Percentiles rank a stretch among this genome's conserved stretches.
Evolutionary conservation across 2,329 filamentous ascomycete genomes (phyloP).

Genomic region (Furcasterigmium sp.): DNA sequence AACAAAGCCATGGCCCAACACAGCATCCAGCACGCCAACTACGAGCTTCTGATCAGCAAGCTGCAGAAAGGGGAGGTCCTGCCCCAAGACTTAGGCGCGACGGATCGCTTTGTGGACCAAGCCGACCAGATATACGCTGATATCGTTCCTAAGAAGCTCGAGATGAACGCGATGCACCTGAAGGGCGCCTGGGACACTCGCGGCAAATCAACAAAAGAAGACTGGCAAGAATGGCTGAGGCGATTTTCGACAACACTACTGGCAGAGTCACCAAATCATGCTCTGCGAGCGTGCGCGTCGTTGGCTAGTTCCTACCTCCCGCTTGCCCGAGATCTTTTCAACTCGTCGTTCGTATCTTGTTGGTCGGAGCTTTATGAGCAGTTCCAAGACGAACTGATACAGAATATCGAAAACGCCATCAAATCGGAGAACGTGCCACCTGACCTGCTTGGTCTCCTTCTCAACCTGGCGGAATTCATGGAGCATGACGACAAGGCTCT

Average conservation of each 20-base stretch:
- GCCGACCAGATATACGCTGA: slow-evolving; percentile 76
- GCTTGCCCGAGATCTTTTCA: slow-evolving; percentile 90
- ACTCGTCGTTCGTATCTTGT: slow-evolving; percentile 97
- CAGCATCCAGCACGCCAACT: slow-evolving; percentile 84
- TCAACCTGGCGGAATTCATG: slow-evolving; percentile 99
- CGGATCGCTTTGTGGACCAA: slow-evolving; percentile 72
- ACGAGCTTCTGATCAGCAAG: slow-evolving; percentile 87
- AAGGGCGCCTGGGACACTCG: slow-evolving; percentile 97
- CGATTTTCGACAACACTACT: slow-evolving; percentile 93
- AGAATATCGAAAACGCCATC: slow-evolving; percentile 91
- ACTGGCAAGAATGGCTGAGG: slow-evolving; percentile 99
- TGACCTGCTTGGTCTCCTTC: slow-evolving; percentile 85
- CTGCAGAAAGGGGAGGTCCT: slow-evolving; percentile 90
- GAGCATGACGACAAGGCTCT: slow-evolving; percentile 98
- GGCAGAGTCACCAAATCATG: slow-evolving; percentile 93
- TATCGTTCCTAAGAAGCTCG: slow-evolving; percentile 85
- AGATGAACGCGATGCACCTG: slow-evolving; percentile 95
- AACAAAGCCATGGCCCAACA: slow-evolving; percentile 79
- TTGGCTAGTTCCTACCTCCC: slow-evolving; percentile 89
- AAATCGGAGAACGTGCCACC: slow-evolving; percentile 94
- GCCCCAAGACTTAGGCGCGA: slow-evolving; percentile 90
- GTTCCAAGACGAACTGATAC: slow-evolving; percentile 93
- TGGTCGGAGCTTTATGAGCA: slow-evolving; percentile 98
- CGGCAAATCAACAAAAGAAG: slow-evolving; percentile 94
- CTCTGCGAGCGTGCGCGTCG: slow-evolving; percentile 85